A percentile compares a stretch with the other conserved stretches of the same genome.
These are phyloP conservation scores for Aspergillus tamarii DNA, from an alignment of 2,329 filamentous ascomycete species.

Conservation along the genomic window DNA sequence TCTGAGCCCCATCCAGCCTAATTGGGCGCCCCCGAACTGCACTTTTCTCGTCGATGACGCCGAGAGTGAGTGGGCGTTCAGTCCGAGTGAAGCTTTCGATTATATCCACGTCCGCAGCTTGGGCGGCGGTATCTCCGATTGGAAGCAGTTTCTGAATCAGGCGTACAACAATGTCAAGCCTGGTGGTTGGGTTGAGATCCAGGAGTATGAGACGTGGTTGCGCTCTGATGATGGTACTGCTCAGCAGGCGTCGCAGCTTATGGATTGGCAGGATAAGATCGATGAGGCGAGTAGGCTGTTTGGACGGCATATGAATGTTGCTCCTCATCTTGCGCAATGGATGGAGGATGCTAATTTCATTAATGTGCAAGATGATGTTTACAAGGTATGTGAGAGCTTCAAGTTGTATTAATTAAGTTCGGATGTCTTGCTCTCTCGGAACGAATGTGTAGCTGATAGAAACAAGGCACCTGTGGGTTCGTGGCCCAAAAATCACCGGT, in stretches of 20 bases:
- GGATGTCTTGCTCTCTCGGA: not conserved
- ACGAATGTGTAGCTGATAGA: constrained; percentile 10
- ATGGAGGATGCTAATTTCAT: constrained; percentile 37
- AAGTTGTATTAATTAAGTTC: not conserved
- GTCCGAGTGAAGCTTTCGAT: constrained; percentile 42
- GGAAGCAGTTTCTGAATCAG: constrained; percentile 34
- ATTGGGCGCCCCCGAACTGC: constrained; percentile 53
- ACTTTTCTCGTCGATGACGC: constrained; percentile 53
- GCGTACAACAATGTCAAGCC: constrained; percentile 37
- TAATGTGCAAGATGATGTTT: constrained; percentile 38
- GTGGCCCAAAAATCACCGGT: constrained; percentile 36
- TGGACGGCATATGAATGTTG: constrained; percentile 41
- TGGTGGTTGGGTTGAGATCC: constrained; percentile 41
- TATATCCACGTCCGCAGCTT: constrained; percentile 44
- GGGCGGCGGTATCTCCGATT: constrained; percentile 42
- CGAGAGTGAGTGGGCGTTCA: constrained; percentile 45
- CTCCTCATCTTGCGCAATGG: constrained; percentile 29
- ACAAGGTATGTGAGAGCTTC: constrained; percentile 32
- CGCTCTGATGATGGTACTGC: constrained; percentile 38
- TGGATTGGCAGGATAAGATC: constrained; percentile 36
- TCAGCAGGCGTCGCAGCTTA: constrained; percentile 25
- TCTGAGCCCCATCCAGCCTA: constrained; percentile 40
- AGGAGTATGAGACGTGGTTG: constrained; percentile 35
- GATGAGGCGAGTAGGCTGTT: constrained; percentile 34
- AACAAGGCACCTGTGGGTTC: constrained; percentile 37